These are phyloP conservation scores for Trichosporon inkin DNA, from an alignment of 1,284 basidiomycete genomes.

Conservation along the genomic window DNA sequence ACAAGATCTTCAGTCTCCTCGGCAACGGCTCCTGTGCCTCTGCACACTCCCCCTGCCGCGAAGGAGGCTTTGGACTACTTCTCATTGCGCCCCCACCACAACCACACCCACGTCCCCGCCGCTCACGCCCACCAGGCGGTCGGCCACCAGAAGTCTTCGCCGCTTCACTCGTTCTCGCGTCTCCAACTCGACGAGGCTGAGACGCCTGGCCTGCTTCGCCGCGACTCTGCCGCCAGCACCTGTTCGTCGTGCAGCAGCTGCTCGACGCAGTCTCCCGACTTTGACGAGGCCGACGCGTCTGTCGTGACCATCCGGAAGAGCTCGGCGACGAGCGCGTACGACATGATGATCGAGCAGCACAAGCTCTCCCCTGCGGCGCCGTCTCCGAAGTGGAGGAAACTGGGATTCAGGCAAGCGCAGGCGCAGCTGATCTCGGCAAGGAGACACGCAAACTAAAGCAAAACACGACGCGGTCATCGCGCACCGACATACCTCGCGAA, in stretches of 20 bases:
- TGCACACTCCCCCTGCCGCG: conserved; percentile 14
- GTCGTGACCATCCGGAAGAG: conserved; percentile 4
- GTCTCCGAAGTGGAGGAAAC: conserved; percentile 20
- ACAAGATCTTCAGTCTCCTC: neutral
- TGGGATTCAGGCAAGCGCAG: conserved; percentile 18
- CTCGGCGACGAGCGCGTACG: neutral
- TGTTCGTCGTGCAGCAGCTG: conserved; percentile 17
- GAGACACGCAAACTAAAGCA: neutral
- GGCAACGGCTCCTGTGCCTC: neutral
- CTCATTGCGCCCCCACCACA: conserved; percentile 10
- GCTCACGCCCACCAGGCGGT: conserved; percentile 2
- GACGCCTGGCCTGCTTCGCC: conserved; percentile 12
- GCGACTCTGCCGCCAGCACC: conserved; percentile 18
- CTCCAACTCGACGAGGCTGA: conserved; percentile 22
- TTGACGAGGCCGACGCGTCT: neutral
- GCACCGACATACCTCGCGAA: neutral
- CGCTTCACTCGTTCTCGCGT: conserved; percentile 13
- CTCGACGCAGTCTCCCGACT: conserved; percentile 2
- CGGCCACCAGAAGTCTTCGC: conserved; percentile 10
- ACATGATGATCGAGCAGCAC: conserved; percentile 7
- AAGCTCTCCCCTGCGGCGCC: neutral
- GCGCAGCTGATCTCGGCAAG: conserved; percentile 8
- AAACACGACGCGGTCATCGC: neutral
- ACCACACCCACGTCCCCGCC: conserved; percentile 4
- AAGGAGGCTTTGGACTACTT: conserved; percentile 19